These are phyloP conservation scores for Sporisorium graminicola DNA, from an alignment of 1,284 basidiomycete genomes.

Conservation along the genomic window DNA sequence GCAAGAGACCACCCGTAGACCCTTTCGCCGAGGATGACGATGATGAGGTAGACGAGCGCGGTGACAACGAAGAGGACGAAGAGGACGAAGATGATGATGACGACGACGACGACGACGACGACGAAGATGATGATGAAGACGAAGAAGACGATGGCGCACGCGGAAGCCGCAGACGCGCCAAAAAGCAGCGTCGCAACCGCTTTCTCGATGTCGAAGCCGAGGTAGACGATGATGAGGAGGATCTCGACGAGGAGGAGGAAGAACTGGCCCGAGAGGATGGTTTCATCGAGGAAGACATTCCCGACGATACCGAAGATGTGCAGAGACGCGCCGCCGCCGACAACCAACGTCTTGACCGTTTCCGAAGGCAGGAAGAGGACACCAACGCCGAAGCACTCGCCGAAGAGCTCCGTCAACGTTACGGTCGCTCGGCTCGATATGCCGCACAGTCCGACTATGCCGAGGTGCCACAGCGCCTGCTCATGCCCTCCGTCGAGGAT, in stretches of 20 bases:
- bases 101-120: conserved; percentile 61
- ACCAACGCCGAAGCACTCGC: conserved; percentile 89
- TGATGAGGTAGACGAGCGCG: conserved; percentile 48
- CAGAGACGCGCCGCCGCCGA: conserved; percentile 74
- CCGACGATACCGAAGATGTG: conserved; percentile 77
- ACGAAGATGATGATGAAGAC: conserved; percentile 63
- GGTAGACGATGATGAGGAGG: conserved; percentile 76
- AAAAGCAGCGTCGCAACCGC: conserved; percentile 73
- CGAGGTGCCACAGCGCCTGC: conserved; percentile 86
- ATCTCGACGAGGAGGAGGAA: conserved; percentile 68
- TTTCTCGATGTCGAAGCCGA: conserved; percentile 97
- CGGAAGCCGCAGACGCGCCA: conserved; percentile 45
- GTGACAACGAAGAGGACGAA: conserved; percentile 57
- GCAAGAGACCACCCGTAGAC: conserved; percentile 36
- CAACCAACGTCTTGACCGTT: conserved; percentile 83
- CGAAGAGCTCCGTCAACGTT: conserved; percentile 83
- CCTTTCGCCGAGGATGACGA: conserved; percentile 54
- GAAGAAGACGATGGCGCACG: conserved; percentile 51
- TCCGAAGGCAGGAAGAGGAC: conserved; percentile 82
- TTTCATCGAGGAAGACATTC: conserved; percentile 80
- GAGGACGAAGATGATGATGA: conserved; percentile 57
- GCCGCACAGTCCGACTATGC: conserved; percentile 76
- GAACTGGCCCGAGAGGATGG: conserved; percentile 72
- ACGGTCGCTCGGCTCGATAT: conserved; percentile 73
- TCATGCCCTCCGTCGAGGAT: conserved; percentile 97